Percentiles rank a stretch among this genome's conserved stretches.
Conservation (phyloP, 2,329 filamentous ascomycete species). For the Truncatella angustata region DNA sequence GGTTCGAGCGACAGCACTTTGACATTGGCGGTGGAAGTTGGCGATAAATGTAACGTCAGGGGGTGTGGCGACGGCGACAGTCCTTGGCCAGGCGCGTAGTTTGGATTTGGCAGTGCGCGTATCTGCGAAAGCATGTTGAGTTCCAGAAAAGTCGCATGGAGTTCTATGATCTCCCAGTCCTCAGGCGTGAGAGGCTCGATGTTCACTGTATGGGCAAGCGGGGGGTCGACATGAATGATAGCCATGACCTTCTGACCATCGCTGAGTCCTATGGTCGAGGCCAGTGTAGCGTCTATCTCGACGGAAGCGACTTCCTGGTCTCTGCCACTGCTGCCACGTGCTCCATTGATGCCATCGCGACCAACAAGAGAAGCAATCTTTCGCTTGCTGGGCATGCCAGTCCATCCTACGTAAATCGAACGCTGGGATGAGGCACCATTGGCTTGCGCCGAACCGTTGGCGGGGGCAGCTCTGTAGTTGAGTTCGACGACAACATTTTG, state of each 20-base stretch:
- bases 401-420: slow-evolving; percentile 92
- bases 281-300: slow-evolving; percentile 86
- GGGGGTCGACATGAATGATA: slow-evolving; percentile 82
- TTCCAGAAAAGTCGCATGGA: slow-evolving; percentile 94
- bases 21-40: slow-evolving; percentile 92
- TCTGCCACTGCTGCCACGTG: slow-evolving; percentile 55
- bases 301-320: slow-evolving; percentile 77
- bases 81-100: slow-evolving; percentile 52
- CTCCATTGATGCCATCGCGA: slow-evolving; percentile 67
- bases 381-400: slow-evolving; percentile 93
- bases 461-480: slow-evolving; percentile 62
- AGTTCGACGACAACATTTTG: slow-evolving; percentile 98
- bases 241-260: slow-evolving; percentile 78
- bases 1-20: slow-evolving; percentile 82
- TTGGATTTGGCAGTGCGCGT: slow-evolving; percentile 85
- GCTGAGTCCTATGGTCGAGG: slow-evolving; percentile 68
- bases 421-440: slow-evolving; percentile 50
- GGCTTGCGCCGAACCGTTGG: slow-evolving; percentile 38
- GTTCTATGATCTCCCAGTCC: slow-evolving; percentile 98
- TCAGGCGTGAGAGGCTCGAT: slow-evolving; percentile 94
- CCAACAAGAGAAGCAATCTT: slow-evolving; percentile 70
- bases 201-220: slow-evolving; percentile 88
- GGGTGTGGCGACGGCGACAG: slow-evolving; percentile 65
- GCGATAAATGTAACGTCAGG: slow-evolving; percentile 87
- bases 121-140: slow-evolving; percentile 92